Evolutionary conservation across 2,329 filamentous ascomycete species (phyloP).

Genomic region (Diplocarpon mali): DNA sequence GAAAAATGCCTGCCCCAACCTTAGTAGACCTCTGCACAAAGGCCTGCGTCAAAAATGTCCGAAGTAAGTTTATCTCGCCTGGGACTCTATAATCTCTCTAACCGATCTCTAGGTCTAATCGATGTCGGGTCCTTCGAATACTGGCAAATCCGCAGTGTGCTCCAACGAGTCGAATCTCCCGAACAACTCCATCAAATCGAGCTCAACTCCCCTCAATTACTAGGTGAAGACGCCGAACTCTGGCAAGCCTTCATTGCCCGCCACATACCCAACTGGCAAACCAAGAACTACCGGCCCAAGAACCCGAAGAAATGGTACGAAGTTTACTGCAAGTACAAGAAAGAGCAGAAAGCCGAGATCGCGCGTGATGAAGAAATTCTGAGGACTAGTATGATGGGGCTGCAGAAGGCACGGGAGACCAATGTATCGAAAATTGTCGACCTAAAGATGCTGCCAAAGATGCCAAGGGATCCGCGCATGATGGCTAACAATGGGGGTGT

Average conservation of each 20-base stretch:
- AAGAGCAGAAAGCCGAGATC: conserved; percentile 45
- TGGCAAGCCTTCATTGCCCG: conserved; percentile 72
- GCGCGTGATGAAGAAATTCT: conserved; percentile 47
- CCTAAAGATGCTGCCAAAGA: conserved; percentile 35
- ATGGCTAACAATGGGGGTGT: conserved; percentile 26
- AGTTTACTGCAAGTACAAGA: conserved; percentile 61
- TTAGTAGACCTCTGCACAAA: conserved; percentile 40
- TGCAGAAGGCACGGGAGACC: conserved; percentile 45
- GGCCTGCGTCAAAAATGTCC: conserved; percentile 42
- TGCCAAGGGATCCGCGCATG: conserved; percentile 30
- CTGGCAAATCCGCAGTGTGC: conserved; percentile 52
- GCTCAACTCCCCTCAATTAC: conserved; percentile 63
- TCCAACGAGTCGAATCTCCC: conserved; percentile 61
- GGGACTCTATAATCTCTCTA: too few relatives aligned
- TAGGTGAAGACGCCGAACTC: conserved; percentile 55
- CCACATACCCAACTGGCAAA: conserved; percentile 56
- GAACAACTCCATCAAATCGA: conserved; percentile 68
- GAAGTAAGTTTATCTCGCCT: conserved; percentile 18
- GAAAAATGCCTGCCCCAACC: conserved; percentile 37
- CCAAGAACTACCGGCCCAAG: conserved; percentile 52
- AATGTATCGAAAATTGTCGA: conserved; percentile 48
- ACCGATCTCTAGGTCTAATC: conserved; percentile 38
- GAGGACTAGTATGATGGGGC: conserved; percentile 40
- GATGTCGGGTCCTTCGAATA: conserved; percentile 66
- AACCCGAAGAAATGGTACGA: conserved; percentile 65